Evolutionary conservation across 768 basidiomycete genomes (phyloP).

Genomic region (Amanita inopinata): DNA sequence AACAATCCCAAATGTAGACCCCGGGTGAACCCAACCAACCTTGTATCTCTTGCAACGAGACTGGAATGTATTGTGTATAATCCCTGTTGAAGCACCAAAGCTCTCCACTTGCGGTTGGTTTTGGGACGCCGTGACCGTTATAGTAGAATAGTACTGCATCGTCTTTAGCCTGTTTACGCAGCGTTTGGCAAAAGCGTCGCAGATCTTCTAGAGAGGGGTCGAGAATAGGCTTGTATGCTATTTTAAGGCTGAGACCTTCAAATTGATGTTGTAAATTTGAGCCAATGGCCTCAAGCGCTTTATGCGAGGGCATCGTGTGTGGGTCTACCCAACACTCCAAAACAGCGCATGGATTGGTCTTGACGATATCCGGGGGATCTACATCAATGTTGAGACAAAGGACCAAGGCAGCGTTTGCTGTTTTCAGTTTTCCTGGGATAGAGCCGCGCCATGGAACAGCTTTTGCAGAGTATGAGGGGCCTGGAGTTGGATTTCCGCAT

Average conservation of each 20-base stretch:
- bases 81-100: slow-evolving; percentile 97
- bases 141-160: slow-evolving; percentile 96
- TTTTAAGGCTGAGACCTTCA: slow-evolving; percentile 89
- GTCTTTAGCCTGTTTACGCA: slow-evolving; percentile 84
- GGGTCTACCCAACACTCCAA: slow-evolving; percentile 98
- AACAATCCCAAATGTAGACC: slow-evolving; percentile 99
- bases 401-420: slow-evolving; percentile 79
- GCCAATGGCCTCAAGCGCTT: slow-evolving; percentile 90
- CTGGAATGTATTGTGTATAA: slow-evolving; percentile 98
- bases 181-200: slow-evolving; percentile 71
- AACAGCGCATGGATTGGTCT: slow-evolving; percentile 91
- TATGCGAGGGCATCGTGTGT: slow-evolving; percentile 81
- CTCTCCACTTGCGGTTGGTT: slow-evolving; percentile 91
- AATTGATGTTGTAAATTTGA: slow-evolving; percentile 92
- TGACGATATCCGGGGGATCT: slow-evolving; percentile 95
- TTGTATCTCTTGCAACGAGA: slow-evolving; percentile 89
- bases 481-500: slow-evolving; percentile 76
- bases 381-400: slow-evolving; percentile 96
- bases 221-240: slow-evolving; percentile 87
- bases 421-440: slow-evolving; percentile 81
- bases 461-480: slow-evolving; percentile 54
- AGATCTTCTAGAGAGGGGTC: slow-evolving; percentile 95
- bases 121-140: slow-evolving; percentile 97
- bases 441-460: slow-evolving; percentile 73
- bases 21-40: slow-evolving; percentile 90